Base-by-base conservation (phyloP, 768 basidiomycete genomes). In the Mycena galericulata region DNA sequence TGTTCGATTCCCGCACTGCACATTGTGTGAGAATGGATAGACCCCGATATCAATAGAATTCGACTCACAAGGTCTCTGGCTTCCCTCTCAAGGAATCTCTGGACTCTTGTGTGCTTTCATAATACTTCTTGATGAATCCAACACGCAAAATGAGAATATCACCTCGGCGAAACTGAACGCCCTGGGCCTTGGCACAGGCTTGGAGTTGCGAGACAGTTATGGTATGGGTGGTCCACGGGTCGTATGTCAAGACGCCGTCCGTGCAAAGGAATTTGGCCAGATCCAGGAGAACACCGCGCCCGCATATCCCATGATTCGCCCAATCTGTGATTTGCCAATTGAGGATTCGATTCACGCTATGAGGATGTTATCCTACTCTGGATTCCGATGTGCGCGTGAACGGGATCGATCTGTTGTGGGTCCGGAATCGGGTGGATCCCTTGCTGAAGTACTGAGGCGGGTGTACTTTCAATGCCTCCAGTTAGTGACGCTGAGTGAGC, bases 261-360 rank as follows among this genome's bases (percentile, higher is more conserved):
- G 80, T 79, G 4, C 84, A 85, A 62, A 85, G 84, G 76, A 85
- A 87, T 10, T 80, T 76, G 53, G 91, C 88, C 24, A 91, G 76
- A 77, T 92, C 91, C 34, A 92, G 82, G 24, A 92, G 78, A 49
- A 92, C 88, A 29, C 89, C 91, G 4, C 91, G 85, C 0, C 91
- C 90, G 58, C 89, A 89, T 47, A 92, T 90, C 0, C 91, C 90
- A 71, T 91, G 91, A 32, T 85, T 84, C 0, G 91, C 88, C 90
- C 89, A 92, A 74, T 92, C 91, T 91, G 57, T 8, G 40, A 62
- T 24, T 17, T 22, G 41, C 36, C 46, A 57, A 9, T 38, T 38
- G 22, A 38, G 17, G 5, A 24, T 38, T 54, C n/a, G 26, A 38
- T 38, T 34, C n/a, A 2, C 20, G 11, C 4, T 17, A 9, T 20